Evolutionary conservation across 805 yeast species (phyloP), one percentile per base, ranked within the genome.

Genomic region (Pichia cabralensis): DNA sequence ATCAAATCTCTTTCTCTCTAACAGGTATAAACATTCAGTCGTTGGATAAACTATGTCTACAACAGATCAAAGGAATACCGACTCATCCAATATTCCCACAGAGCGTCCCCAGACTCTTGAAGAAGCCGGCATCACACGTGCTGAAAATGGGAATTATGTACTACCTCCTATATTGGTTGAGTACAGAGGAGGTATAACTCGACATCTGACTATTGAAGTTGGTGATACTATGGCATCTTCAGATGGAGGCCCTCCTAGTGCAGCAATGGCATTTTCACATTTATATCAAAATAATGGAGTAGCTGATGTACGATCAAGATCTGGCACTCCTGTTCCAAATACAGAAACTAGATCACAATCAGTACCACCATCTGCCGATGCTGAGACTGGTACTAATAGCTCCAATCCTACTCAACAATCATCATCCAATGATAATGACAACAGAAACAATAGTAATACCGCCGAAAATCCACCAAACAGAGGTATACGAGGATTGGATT

Each of bases 401-500:
- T n/a, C n/a, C n/a, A n/a, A n/a, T n/a, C n/a, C 30, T 5, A 15
- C 8, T 13, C 13, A 30, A 7, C n/a, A n/a, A n/a, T n/a, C n/a
- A n/a, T n/a, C n/a, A n/a, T n/a, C n/a, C n/a, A n/a, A n/a, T n/a
- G n/a, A n/a, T n/a, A n/a, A n/a, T n/a, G n/a, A n/a, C n/a, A n/a
- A n/a, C 5, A 22, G 24, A 1, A 4, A 17, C 12, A 24, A 19
- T 13, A 18, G 3, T 23, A n/a, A 22, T 22, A 20, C 5, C 14
- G 11, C 15, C 7, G 12, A 15, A 6, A 17, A 17, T 17, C n/a
- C 16, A 6, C 6, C n/a, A 2, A 30, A 16, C 23, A 17, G 13
- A 9, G n/a, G 55, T 1, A 36, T 52, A n/a, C 46, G 61, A 26
- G 62, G 62, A 2, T 16, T 58, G 12, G 62, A 58, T 33, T 53